Evolutionary conservation across 2,329 filamentous ascomycete species (phyloP).

Genomic region (Dothideomycetes sp.): DNA sequence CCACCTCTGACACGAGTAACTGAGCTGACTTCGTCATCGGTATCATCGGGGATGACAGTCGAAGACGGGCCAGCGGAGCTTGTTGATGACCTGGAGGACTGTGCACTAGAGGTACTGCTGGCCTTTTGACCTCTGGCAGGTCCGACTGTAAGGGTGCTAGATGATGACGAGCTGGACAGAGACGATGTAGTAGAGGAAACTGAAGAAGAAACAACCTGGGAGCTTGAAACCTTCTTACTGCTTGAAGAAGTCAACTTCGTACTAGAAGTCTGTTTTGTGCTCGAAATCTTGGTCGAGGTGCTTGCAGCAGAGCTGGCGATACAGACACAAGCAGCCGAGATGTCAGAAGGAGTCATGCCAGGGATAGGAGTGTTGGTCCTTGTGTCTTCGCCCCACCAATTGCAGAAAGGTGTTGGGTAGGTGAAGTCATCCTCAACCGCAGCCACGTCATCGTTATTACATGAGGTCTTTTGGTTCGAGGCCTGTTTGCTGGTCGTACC

Average conservation of each 20-base stretch:
- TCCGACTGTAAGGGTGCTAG: no score
- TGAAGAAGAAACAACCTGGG: no score
- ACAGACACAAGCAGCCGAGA: conserved; percentile 1
- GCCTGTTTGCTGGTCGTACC: not conserved
- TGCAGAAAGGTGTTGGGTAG: conserved; percentile 4
- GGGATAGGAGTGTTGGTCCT: conserved; percentile 5
- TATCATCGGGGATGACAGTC: no score
- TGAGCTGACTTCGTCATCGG: no score
- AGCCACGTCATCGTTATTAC: not conserved
- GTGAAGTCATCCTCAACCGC: conserved; percentile 5
- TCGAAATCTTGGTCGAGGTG: not conserved
- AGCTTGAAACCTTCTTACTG: no score
- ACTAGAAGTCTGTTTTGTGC: not conserved
- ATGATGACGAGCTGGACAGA: no score
- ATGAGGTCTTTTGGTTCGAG: not conserved
- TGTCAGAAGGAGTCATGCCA: conserved; percentile 2
- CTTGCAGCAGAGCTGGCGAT: not conserved
- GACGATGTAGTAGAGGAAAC: no score
- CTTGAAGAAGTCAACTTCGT: not conserved
- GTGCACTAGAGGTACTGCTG: no score
- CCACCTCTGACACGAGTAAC: no score
- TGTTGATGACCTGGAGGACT: no score
- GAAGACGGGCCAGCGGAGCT: no score
- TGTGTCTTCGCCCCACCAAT: conserved; percentile 3
- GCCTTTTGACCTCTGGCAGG: no score